A percentile compares a stretch with the other conserved stretches of the same genome.
Evolutionary conservation across 257 asterid species (phyloP).

Genomic region (Solanum sparsipilum): DNA sequence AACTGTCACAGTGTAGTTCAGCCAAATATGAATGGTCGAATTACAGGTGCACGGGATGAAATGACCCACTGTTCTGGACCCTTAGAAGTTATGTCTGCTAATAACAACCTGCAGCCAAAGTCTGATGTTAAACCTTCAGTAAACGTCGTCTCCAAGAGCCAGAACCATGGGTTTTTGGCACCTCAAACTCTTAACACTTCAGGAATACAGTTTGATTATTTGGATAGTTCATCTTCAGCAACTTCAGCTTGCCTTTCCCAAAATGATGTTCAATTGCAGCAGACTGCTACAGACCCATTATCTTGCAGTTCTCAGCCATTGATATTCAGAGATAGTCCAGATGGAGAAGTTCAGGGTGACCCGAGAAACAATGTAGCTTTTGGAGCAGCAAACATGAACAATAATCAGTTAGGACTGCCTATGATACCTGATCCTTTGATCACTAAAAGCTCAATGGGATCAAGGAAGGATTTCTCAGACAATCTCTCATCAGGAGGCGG

Average conservation of each 20-base stretch:
- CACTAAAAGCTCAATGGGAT: conserved; percentile 42
- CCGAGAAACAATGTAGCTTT: conserved; percentile 40
- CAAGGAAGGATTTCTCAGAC: conserved; percentile 44
- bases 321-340: conserved; percentile 59
- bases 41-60: conserved; percentile 30
- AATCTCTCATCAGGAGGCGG: conserved; percentile 54
- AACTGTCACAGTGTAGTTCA: conserved; percentile 52
- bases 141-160: conserved; percentile 42
- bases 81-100: conserved; percentile 38
- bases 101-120: conserved; percentile 39
- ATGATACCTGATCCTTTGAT: conserved; percentile 54
- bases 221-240: conserved; percentile 86
- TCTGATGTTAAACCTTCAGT: conserved; percentile 38
- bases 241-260: conserved; percentile 79
- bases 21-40: conserved; percentile 37
- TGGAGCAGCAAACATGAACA: conserved; percentile 44
- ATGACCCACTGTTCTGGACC: conserved; percentile 43
- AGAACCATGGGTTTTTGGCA: conserved; percentile 50
- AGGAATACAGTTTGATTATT: conserved; percentile 60
- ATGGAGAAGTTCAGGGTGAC: conserved; percentile 58
- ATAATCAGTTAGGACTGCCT: conserved; percentile 52
- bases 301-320: conserved; percentile 64
- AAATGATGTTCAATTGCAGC: conserved; percentile 54
- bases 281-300: conserved; percentile 49
- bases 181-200: conserved; percentile 23